A percentile compares a stretch with the other conserved stretches of the same genome.
Evolutionary conservation across 2,329 filamentous ascomycete genomes (phyloP).

Genomic region (Aspergillus sclerotialis): DNA sequence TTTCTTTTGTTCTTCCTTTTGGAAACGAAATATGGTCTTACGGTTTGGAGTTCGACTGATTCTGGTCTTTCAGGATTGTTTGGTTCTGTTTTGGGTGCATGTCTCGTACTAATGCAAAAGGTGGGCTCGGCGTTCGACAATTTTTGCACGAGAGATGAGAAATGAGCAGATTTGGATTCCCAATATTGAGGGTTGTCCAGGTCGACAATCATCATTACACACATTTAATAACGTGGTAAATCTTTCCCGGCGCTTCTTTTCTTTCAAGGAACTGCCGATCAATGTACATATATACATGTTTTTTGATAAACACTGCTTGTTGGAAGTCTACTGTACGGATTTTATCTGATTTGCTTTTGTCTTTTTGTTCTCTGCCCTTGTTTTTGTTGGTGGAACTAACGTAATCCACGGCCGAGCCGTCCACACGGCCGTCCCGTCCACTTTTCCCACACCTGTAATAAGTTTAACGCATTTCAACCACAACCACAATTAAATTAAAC

Average conservation of each 20-base stretch:
- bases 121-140: conserved; percentile 19
- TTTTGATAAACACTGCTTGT: background rate
- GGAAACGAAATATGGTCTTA: conserved; percentile 10
- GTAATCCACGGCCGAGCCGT: no score
- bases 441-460: background rate
- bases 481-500: no score
- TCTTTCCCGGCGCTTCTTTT: conserved; percentile 7
- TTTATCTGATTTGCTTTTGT: no score
- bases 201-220: conserved; percentile 11
- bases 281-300: no score
- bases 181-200: conserved; percentile 7
- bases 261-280: no score
- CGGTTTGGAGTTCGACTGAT: conserved; percentile 24
- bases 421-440: no score
- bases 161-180: conserved; percentile 18
- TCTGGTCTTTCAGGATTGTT: conserved; percentile 1
- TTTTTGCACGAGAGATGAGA: conserved; percentile 25
- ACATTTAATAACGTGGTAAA: conserved; percentile 18
- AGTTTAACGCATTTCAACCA: no score
- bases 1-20: conserved; percentile 13
- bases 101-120: conserved; percentile 12
- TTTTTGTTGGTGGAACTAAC: background rate
- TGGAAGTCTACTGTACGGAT: no score
- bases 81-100: conserved; percentile 16
- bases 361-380: background rate